Evolutionary conservation across 768 basidiomycete species (phyloP), one percentile per base, ranked within the genome.

Genomic region (Trametes cinnabarina): DNA sequence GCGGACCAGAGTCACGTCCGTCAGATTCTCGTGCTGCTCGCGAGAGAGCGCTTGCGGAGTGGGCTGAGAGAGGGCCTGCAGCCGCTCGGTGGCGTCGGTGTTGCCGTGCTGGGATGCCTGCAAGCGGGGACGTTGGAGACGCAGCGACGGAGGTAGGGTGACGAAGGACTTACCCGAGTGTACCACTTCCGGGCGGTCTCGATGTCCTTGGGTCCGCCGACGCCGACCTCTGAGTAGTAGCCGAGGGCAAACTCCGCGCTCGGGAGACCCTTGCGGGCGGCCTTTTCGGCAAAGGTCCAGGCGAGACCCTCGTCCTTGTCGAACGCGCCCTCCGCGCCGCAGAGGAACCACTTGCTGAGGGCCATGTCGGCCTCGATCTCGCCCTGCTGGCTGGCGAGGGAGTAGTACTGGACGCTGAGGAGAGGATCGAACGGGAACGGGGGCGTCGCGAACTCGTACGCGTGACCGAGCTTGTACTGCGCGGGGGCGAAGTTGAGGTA

Each of bases 331-430:
- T 81, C 79, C 4, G 87, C 85, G 3, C 95, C 95, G 68, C 94
- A 95, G 47, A 98, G 74, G 77, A 97, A 98, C 95, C 96, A 98
- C 73, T 97, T 98, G 71, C 85, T 87, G 51, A 98, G 80, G 2
- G 94, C 95, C 94, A 98, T 95, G 69, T 98, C 94, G 0, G 96
- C 96, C 70, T 98, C 94, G 22, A 82, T 79, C 71, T 97, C 92
- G 32, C 92, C 91, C 58, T 88, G 84, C 72, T 95, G 88, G 55
- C 85, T 87, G 0, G 91, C 92, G 12, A 90, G 76, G 8, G 77
- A 79, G 72, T 98, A 98, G 69, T 92, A 98, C 69, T 95, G 92
- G 20, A 98, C 94, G 52, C 86, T 88, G 35, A 96, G 76, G 17
- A 96, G 77, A 0, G 96, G 85, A 68, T 98, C 95, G 71, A 93